Base-by-base conservation (phyloP, 2,329 filamentous ascomycete genomes). In the Xylariaceae sp. region DNA sequence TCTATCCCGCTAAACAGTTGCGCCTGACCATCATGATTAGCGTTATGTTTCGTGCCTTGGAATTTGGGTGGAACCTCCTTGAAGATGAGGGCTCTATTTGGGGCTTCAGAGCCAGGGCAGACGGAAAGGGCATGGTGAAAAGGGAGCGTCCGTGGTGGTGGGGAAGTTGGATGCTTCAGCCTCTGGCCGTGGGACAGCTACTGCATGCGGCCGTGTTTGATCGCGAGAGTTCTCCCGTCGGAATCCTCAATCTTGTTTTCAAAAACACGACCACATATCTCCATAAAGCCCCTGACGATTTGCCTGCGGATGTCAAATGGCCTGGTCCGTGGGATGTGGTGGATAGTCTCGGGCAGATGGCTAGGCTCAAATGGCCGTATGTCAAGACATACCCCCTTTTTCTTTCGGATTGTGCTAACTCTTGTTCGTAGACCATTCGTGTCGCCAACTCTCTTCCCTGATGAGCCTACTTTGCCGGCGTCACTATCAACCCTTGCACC, bases 401-500 rank as follows among this genome's bases (percentile, higher is more conserved):
- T 34, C 44, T 23, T 30, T 48, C 15, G 37, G 17, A 23, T 6
- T 7, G 56, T 30, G 52, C 48, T 65, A 54, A 63, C 45, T 57
- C 61, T 62, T 69, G 62, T 69, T 62, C 48, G 34, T 64, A 90
- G 88, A 41, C 78, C 88, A 0, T 96, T 92, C 73, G 81, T 89
- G 54, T 93, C 90, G 0, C 93, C 93, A 0, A 93, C 92, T 47
- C 82, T 97, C 59, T 96, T 95, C 74, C 92, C 92, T 0, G 79
- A 80, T 62, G 85, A 85, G 67, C 81, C 82, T 52, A 85, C 83
- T 1, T 83, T 95, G 0, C 85, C 89, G 0, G 71, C 82, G 2
- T 78, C 86, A 2, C 81, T 96, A n/a, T 72, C 80, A 18, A 76
- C 82, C 10, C 87, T 97, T 58, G 81, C 87, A 0, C 89, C 92